A percentile compares a stretch with the other conserved stretches of the same genome.
Evolutionary conservation across 345 rosid species (phyloP).

Genomic region (Rhodomyrtus tomentosa): DNA sequence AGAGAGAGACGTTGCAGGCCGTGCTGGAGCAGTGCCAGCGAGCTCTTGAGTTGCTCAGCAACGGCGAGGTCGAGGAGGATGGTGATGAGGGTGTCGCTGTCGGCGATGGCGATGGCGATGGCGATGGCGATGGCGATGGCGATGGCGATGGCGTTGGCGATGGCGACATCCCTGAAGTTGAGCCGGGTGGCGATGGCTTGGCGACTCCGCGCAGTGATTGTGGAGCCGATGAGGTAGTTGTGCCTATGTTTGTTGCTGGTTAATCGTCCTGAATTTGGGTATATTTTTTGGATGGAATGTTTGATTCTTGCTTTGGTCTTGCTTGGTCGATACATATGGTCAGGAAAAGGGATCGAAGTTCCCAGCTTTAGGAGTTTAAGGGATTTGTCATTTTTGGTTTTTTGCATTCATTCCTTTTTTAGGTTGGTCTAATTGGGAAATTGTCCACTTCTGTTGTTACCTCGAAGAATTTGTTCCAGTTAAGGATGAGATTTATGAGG

Average conservation of each 20-base stretch:
- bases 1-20: conserved; percentile 56
- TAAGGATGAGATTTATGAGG: neutral
- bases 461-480: neutral
- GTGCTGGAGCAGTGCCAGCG: conserved; percentile 78
- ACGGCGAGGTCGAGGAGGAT: conserved; percentile 15
- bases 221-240: conserved; percentile 55
- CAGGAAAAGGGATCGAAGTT: neutral
- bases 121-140: too few relatives aligned
- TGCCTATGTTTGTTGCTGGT: neutral
- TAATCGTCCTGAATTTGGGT: neutral
- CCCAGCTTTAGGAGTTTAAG: neutral
- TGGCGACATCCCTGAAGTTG: neutral
- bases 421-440: neutral
- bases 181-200: conserved; percentile 9
- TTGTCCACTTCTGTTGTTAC: neutral
- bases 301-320: neutral
- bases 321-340: neutral
- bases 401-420: neutral
- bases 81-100: conserved; percentile 9
- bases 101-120: neutral
- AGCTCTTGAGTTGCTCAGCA: conserved; percentile 58
- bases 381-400: neutral
- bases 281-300: neutral
- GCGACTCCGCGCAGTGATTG: conserved; percentile 22
- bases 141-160: neutral